phyloP scores from a whole-genome alignment of 1,284 basidiomycete genomes.

The Trichosporon sp. region DNA sequence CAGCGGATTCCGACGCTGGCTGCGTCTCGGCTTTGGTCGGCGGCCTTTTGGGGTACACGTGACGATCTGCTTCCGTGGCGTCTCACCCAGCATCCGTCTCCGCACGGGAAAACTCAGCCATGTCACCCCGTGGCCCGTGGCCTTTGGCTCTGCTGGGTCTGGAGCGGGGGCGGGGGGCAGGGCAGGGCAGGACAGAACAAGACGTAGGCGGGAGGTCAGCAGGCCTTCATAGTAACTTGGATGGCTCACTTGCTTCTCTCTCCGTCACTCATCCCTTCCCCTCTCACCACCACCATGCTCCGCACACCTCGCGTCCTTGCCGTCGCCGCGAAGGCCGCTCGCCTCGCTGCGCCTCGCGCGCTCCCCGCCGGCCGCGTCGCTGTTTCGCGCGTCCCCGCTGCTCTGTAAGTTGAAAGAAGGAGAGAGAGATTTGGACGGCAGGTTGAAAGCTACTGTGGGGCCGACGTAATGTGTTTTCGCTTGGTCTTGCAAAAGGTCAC shows the following conservation, averaged over 20 bases:
- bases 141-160: too few relatives aligned
- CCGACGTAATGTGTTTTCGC: slow-evolving; percentile 3
- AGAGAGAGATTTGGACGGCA: too few relatives aligned
- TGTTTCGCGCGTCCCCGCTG: neutral
- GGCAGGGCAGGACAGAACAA: too few relatives aligned
- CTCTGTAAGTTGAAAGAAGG: neutral
- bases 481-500: neutral
- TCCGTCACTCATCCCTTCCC: slow-evolving; percentile 4
- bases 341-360: slow-evolving; percentile 15
- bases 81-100: neutral
- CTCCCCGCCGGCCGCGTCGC: slow-evolving; percentile 11
- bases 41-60: slow-evolving; percentile 3
- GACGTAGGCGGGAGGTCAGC: too few relatives aligned
- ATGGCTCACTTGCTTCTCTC: neutral
- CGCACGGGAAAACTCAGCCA: neutral
- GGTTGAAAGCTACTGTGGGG: too few relatives aligned
- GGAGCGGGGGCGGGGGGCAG: too few relatives aligned
- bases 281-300: slow-evolving; percentile 33
- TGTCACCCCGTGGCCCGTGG: neutral
- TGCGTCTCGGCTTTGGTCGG: slow-evolving; percentile 1
- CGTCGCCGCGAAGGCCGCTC: slow-evolving; percentile 16
- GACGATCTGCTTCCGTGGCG: neutral
- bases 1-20: neutral
- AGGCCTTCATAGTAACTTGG: too few relatives aligned
- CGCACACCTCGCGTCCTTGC: slow-evolving; percentile 32